Base-by-base conservation (phyloP, 2,329 filamentous ascomycete species). In the Sclerotinia subarctica region DNA sequence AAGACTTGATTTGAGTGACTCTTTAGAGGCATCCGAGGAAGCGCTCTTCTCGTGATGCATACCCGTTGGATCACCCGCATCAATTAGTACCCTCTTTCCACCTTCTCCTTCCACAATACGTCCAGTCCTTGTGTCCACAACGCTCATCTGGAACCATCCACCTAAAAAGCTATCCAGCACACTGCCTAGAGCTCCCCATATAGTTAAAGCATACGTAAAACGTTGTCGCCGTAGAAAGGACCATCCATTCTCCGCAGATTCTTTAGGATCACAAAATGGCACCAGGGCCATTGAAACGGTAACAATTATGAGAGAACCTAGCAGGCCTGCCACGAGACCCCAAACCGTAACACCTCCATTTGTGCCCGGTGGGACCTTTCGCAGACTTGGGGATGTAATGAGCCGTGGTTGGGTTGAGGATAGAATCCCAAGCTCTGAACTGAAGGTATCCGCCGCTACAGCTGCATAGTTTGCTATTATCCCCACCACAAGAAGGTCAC, bases 371-470 rank as follows among this genome's bases (percentile, higher is more conserved):
- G 95, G 94, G 0, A 98, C 95, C 71, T 87, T 85, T 69, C 91
- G 89, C 75, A 95, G 84, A 5, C 81, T 88, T 21, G 85, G 87
- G 19, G 91, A 94, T 5, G 93, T 97, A 77, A 99, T 94, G 49
- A 99, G 86, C 47, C 94, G 88, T 11, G 95, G 95, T 56, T 86
- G 82, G 32, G 85, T 85, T 69, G 84, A 86, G 8, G 94, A 90
- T 17, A 99, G 83, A 68, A 99, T 99, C 19, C 95, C 95, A 26
- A 99, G 88, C 81, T 99, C 95, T 15, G 93, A 97, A 68, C 91
- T 94, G 78, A 97, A 95, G 0, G 95, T 99, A 78, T 99, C 95
- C 62, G 94, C 92, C 26, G 93, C 88, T 13, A 96, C 93, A 60
- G 92, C 92, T 35, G 93, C 94, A 76, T 99, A 99, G 80, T 97